Conservation (phyloP, 116 monocot species). For the Zostera marina region DNA sequence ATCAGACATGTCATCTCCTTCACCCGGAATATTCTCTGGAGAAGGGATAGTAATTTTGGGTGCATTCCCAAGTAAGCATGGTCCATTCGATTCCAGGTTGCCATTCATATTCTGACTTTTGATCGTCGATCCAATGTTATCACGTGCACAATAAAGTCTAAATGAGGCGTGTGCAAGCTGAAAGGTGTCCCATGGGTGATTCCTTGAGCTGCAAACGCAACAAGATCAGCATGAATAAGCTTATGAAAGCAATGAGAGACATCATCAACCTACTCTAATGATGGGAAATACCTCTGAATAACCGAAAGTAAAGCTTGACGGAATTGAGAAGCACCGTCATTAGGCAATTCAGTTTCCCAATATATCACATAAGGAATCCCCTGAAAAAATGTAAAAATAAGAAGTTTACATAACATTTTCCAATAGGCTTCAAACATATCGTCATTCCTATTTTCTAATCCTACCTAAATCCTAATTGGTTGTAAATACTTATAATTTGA, state of each 20-base stretch:
- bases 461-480: no score
- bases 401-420: no score
- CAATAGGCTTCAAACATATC: no score
- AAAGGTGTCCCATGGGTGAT: constrained; percentile 82
- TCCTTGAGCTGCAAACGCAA: constrained; percentile 45
- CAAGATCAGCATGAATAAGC: constrained; percentile 7
- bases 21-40: constrained; percentile 27
- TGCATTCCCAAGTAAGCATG: constrained; percentile 51
- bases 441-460: no score
- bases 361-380: constrained; percentile 80
- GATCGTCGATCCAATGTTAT: constrained; percentile 24
- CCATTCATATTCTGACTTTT: constrained; percentile 19
- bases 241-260: not conserved
- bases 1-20: constrained; percentile 24
- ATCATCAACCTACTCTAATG: not conserved
- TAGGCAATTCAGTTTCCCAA: constrained; percentile 62
- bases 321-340: constrained; percentile 61
- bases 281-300: constrained; percentile 45
- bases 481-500: not conserved
- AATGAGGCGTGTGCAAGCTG: constrained; percentile 83
- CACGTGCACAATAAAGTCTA: constrained; percentile 41
- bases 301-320: constrained; percentile 59
- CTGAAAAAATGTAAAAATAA: constrained; percentile 18
- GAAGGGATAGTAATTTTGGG: constrained; percentile 44
- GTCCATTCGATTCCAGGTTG: constrained; percentile 38